Evolutionary conservation across 1,139 yeast genomes (phyloP), one percentile per base, ranked within the genome.

Genomic region (Kodamaea ohmeri): DNA sequence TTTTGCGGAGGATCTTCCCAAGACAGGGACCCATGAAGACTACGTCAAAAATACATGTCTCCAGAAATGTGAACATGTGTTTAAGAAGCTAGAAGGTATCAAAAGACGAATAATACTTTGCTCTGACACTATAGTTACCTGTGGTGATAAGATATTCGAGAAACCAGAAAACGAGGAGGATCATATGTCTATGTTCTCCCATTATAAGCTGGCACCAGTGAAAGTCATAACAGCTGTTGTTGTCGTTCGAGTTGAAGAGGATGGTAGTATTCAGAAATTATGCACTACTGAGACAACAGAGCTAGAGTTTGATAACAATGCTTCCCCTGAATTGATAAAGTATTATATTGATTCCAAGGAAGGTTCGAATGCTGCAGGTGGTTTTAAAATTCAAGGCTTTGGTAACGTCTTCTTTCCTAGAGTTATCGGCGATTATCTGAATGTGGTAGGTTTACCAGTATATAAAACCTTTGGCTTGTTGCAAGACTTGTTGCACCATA

Each of bases 381-480:
- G 98, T 1, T 89, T 88, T 63, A 83, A 82, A 50, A 83, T 83
- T 44, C 97, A 92, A 58, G 86, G 81, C 1, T 55, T 56, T 13
- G 90, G 92, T 0, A 83, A 86, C 3, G 53, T 82, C 32, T 61
- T 92, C 43, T 77, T 92, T 47, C 62, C 69, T 27, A 60, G 63
- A 13, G 74, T 89, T 12, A 68, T 69, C 2, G 98, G 98, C 1
- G 97, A 90, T 55, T 87, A 76, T 53, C 81, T 73, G 58, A 90
- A 88, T 55, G 85, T 88, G n/a, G 92, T 92, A 6, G 98, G 98
- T 0, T 63, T 92, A 41, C 97, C 98, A 0, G 76, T 80, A 17
- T 69, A 72, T 40, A 67, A 63, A 24, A 79, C 92, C 0, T 75
- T 74, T 53, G 51, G 58, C 35, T 55, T 76, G 45, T 55, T 73